Evolutionary conservation across 2,329 filamentous ascomycete genomes (phyloP), one percentile per base, ranked within the genome.

Genomic region (Metarhizium album): DNA sequence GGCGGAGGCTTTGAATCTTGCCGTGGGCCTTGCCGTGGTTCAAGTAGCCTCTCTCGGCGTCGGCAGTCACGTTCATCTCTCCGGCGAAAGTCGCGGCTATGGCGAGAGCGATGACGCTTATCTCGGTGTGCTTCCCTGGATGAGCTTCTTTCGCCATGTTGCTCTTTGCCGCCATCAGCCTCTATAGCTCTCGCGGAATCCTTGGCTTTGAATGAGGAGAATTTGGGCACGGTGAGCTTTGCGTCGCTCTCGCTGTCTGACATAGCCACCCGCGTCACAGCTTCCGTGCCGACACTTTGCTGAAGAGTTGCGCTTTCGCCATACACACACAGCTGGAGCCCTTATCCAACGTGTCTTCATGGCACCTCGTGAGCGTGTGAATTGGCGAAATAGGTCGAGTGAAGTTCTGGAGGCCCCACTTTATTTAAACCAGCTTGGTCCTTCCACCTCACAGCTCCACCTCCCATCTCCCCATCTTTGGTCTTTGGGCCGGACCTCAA

Each of bases 201-300:
- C 22, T 61, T 64, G 35, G 78, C 47, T 57, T 78, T 83, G 70
- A 90, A 91, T 55, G 86, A 90, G 20, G 80, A 74, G 61, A 91
- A 90, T 58, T 82, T 89, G 5, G 87, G 87, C 4, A 59, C 57
- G 16, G 57, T 62, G 29, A 61, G 40, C 11, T 57, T 54, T 8
- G 40, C 37, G 33, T 55, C 55, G 37, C 60, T 57, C 43, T 61
- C 59, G 45, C 58, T 58, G 42, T 52, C 53, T 24, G 63, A 58
- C 62, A 66, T 67, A 47, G 50, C 55, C 56, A 27, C 49, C 51
- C n/a, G 18, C 35, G 33, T 14, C 22, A 27, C 33, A 29, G n/a
- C 29, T 16, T 22, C 31, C 31, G 33, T 42, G 14, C 29, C 18
- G 4, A 22, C n/a, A 8, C 14, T 13, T 29, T 23, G 23, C n/a